Conservation (phyloP, 371 early-diverging fungal genomes). For the Mortierella sp. region DNA sequence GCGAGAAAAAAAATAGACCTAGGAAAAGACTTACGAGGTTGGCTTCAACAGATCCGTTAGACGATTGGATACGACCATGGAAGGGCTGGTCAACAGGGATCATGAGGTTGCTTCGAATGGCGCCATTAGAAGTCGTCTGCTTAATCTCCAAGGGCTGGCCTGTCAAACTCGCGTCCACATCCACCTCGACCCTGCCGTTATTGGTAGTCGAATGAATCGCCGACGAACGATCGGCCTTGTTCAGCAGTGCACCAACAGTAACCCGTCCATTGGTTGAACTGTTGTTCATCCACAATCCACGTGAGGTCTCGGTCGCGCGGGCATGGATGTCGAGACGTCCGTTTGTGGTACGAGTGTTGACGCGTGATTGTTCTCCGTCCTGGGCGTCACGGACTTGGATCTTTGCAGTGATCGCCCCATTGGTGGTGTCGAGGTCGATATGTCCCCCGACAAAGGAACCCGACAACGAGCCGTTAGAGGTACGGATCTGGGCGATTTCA, state of each 20-base stretch:
- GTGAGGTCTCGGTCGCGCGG: slow-evolving; percentile 21
- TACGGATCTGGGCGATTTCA: slow-evolving; percentile 21
- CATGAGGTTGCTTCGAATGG: slow-evolving; percentile 33
- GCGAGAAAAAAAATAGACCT: no score
- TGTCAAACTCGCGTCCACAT: slow-evolving; percentile 32
- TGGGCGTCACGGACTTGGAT: slow-evolving; percentile 23
- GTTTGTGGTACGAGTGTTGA: slow-evolving; percentile 27
- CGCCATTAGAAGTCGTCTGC: slow-evolving; percentile 22
- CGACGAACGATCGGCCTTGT: slow-evolving; percentile 32
- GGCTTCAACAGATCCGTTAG: slow-evolving; percentile 33
- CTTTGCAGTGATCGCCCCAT: slow-evolving; percentile 29
- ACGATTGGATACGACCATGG: slow-evolving; percentile 16
- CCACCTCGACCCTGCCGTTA: slow-evolving; percentile 30
- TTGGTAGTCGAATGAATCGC: slow-evolving; percentile 17
- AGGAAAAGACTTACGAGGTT: slow-evolving; percentile 38
- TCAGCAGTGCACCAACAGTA: slow-evolving; percentile 26
- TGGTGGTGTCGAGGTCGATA: slow-evolving; percentile 19
- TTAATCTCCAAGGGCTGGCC: slow-evolving; percentile 30
- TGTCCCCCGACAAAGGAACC: slow-evolving; percentile 31
- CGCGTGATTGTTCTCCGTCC: slow-evolving; percentile 20
- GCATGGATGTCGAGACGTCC: slow-evolving; percentile 23
- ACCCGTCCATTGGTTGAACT: slow-evolving; percentile 24
- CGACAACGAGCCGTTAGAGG: slow-evolving; percentile 31
- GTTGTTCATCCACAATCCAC: slow-evolving; percentile 41
- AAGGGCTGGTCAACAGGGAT: slow-evolving; percentile 25